Base-by-base conservation (phyloP, 345 rosid species). In the Arabis hirsuta region DNA sequence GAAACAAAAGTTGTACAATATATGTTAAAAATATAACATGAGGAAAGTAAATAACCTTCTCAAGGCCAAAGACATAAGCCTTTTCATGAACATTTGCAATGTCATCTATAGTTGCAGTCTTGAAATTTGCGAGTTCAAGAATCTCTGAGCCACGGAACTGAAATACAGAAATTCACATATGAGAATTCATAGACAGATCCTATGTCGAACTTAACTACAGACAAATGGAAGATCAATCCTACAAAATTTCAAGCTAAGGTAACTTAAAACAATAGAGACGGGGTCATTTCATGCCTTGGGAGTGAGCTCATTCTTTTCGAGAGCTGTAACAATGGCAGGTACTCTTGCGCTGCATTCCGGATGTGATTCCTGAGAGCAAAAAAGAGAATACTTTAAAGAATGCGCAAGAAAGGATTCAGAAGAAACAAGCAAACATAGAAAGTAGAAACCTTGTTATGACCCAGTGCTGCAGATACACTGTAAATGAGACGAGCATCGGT, bases 261-360 rank as follows among this genome's bases (percentile, higher is more conserved):
- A 47, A 38, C 19, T 48, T 62, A 71, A 39, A 9, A 12, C 7
- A 3, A 60, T 7, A 60, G 45, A 45, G 43, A 55, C 0, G 41
- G 41, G 22, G 39, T 65, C 13, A 1, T 24, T 58, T 12, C 27
- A 71, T 82, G 82, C 98, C 97, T 85, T 83, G 20, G 95, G 74
- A 63, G 85, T 84, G 59, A 94, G 92, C 79, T 88, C 79, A 88
- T 86, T 85, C 74, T 81, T 83, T 44, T 85, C 89, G 74, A 88
- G 97, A 54, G 96, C 91, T 73, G 47, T 83, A 55, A 89, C 86
- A 66, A 91, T 94, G 65, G 97, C 88, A 56, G 95, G 96, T 68
- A 94, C 96, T 76, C 98, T 91, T 73, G 89, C 83, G 71, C 89
- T 87, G 42, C 92, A 91, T 84, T 94, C 97, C 8, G 97, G 98